These are phyloP conservation scores for Camellia granthamiana DNA, from an alignment of 148 eudicot genomes.

Conservation along the genomic window DNA sequence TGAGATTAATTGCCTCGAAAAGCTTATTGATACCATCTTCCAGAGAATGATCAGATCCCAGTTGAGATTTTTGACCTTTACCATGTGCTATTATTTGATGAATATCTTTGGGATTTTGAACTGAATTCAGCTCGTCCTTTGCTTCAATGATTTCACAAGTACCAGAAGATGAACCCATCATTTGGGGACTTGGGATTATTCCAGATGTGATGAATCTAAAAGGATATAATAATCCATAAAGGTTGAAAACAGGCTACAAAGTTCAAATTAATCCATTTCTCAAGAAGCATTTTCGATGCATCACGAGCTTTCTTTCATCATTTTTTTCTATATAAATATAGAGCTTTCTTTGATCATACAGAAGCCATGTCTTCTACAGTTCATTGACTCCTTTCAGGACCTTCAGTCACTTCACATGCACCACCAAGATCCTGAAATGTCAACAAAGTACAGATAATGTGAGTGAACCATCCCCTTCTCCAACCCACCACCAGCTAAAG, in stretches of 20 bases:
- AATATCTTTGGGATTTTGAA: conserved; percentile 30
- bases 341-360: conserved; percentile 10
- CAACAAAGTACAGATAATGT: neutral
- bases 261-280: conserved; percentile 5
- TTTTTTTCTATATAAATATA: neutral
- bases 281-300: conserved; percentile 17
- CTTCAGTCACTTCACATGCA: conserved; percentile 12
- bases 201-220: neutral
- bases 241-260: conserved; percentile 4
- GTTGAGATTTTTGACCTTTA: conserved; percentile 42
- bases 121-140: conserved; percentile 43
- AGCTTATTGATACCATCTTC: conserved; percentile 91
- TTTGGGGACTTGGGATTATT: neutral
- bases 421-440: conserved; percentile 25
- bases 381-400: neutral
- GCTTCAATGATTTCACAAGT: conserved; percentile 69
- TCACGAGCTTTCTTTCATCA: neutral
- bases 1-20: conserved; percentile 68
- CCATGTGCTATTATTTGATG: conserved; percentile 32
- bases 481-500: neutral
- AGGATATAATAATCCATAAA: neutral
- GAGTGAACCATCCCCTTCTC: neutral
- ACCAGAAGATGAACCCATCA: conserved; percentile 35
- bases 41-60: conserved; percentile 45
- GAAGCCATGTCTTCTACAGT: neutral